Conservation (phyloP, 768 basidiomycete genomes). For the Hemileccinum rubropunctum region DNA sequence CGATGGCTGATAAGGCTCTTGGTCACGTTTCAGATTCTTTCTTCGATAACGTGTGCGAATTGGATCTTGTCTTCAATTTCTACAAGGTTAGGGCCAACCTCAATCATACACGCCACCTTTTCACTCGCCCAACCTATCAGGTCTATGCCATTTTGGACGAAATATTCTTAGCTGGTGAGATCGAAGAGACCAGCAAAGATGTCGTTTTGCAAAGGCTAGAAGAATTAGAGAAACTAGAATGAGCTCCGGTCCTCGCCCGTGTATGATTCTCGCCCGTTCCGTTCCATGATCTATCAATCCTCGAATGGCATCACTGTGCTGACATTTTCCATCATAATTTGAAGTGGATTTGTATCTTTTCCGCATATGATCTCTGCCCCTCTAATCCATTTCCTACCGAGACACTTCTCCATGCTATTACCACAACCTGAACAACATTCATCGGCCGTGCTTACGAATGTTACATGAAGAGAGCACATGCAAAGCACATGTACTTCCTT, state of each 20-base stretch:
- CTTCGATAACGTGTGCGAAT: conserved; percentile 98
- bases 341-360: neutral
- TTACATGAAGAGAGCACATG: neutral
- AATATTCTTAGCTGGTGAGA: conserved; percentile 96
- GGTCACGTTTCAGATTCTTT: conserved; percentile 70
- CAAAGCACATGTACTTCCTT: neutral
- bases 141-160: conserved; percentile 99
- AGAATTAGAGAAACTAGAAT: conserved; percentile 91
- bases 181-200: conserved; percentile 97
- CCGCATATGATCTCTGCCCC: neutral
- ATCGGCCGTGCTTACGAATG: neutral
- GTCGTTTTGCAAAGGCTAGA: conserved; percentile 90
- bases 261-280: conserved; percentile 6
- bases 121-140: conserved; percentile 36
- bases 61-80: conserved; percentile 98
- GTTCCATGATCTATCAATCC: conserved; percentile 7
- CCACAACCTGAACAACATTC: neutral
- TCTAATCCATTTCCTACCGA: neutral
- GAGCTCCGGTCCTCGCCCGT: conserved; percentile 17
- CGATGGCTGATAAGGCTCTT: neutral
- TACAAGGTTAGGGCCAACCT: conserved; percentile 65
- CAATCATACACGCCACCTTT: neutral
- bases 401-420: neutral
- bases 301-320: conserved; percentile 10
- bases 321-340: conserved; percentile 7